A percentile compares a stretch with the other conserved stretches of the same genome.
These are phyloP conservation scores for Penicillium psychrosexuale DNA, from an alignment of 2,329 filamentous ascomycete species.

Conservation along the genomic window DNA sequence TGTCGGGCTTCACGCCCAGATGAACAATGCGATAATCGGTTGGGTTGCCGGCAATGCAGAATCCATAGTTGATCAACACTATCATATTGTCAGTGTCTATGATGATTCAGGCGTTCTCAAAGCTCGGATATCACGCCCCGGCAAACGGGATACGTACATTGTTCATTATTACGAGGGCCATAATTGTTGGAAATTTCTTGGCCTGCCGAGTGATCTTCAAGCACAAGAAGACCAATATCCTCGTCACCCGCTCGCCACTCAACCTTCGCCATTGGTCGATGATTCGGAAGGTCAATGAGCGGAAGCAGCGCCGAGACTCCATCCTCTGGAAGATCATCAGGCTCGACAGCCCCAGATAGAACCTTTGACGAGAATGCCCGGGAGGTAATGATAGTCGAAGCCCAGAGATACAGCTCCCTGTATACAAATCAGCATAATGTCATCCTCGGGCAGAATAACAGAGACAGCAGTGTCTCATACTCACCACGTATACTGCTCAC, in stretches of 20 bases:
- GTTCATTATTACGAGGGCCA: constrained; percentile 71
- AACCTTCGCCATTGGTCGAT: constrained; percentile 59
- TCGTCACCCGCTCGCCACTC: constrained; percentile 54
- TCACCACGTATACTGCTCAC: constrained; percentile 41
- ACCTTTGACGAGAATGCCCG: constrained; percentile 46
- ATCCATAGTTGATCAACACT: constrained; percentile 49
- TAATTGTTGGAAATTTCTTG: constrained; percentile 67
- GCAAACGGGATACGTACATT: constrained; percentile 40
- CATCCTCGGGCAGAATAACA: neutral
- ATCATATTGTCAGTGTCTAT: constrained; percentile 5
- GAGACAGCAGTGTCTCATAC: constrained; percentile 3
- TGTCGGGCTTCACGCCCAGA: constrained; percentile 39
- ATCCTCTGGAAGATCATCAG: constrained; percentile 47
- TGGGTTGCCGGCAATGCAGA: constrained; percentile 43
- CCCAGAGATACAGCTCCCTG: constrained; percentile 48
- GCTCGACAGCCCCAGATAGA: constrained; percentile 35
- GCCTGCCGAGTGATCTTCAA: constrained; percentile 46
- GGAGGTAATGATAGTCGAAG: constrained; percentile 44
- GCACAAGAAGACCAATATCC: constrained; percentile 42
- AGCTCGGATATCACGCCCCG: neutral
- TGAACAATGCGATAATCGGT: constrained; percentile 46
- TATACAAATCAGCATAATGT: constrained; percentile 5
- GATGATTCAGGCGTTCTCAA: too few relatives aligned
- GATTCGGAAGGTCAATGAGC: constrained; percentile 69
- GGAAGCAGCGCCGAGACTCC: constrained; percentile 68